phyloP scores from a whole-genome alignment of 1,284 basidiomycete genomes.

The Taiwanofungus camphoratus region DNA sequence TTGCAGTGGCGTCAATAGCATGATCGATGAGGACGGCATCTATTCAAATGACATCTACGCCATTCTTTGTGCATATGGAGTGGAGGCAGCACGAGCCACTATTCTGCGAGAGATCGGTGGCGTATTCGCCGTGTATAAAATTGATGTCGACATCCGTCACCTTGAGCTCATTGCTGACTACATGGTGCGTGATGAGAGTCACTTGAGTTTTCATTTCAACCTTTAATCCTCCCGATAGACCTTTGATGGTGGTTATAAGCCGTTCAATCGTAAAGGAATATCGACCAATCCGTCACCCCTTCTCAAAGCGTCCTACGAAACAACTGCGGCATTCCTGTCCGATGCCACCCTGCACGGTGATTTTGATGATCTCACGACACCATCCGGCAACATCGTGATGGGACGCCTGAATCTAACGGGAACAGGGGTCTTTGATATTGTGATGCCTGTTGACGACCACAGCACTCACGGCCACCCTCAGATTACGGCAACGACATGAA shows the following conservation, averaged over 20 bases:
- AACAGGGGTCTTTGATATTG: slow-evolving; percentile 85
- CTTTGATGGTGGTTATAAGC: slow-evolving; percentile 94
- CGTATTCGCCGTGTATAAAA: slow-evolving; percentile 97
- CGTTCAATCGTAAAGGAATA: slow-evolving; percentile 96
- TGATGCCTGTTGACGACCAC: slow-evolving; percentile 43
- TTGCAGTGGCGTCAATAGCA: slow-evolving; percentile 50
- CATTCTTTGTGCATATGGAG: slow-evolving; percentile 89
- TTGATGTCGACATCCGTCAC: slow-evolving; percentile 93
- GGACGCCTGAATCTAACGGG: slow-evolving; percentile 81
- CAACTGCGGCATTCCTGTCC: slow-evolving; percentile 92
- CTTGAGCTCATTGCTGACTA: slow-evolving; percentile 98
- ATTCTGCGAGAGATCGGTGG: slow-evolving; percentile 86
- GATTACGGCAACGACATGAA: background rate
- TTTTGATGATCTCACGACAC: slow-evolving; percentile 86
- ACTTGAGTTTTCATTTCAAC: slow-evolving; percentile 1
- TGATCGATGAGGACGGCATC: slow-evolving; percentile 81
- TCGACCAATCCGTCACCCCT: slow-evolving; percentile 88
- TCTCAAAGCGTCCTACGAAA: slow-evolving; percentile 97
- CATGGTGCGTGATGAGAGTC: slow-evolving; percentile 62
- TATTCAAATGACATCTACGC: slow-evolving; percentile 97
- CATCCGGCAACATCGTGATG: slow-evolving; percentile 89
- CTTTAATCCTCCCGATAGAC: slow-evolving; percentile 51
- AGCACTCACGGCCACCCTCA: background rate
- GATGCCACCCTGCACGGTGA: slow-evolving; percentile 94
- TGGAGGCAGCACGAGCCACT: slow-evolving; percentile 94